Base-by-base conservation (phyloP, 2,329 filamentous ascomycete species). In the Neopestalotiopsis sp. region DNA sequence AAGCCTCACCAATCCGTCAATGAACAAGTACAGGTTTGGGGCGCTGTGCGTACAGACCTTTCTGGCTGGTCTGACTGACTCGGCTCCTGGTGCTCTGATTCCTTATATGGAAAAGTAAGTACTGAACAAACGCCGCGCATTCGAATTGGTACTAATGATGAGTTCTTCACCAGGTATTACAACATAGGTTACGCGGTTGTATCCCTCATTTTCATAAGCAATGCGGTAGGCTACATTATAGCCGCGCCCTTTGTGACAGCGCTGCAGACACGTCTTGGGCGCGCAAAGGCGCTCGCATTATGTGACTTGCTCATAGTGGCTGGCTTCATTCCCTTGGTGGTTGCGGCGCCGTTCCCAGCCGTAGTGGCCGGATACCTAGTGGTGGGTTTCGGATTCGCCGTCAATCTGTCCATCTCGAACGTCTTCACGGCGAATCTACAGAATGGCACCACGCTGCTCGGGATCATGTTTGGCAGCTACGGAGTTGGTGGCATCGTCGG, bases 191-290 rank as follows among this genome's bases (percentile, higher is more conserved):
- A 96, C 77, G 91, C 90, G 2, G 80, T 94, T 9, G 92, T 96
- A 2, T 95, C 94, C 1, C 83, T 95, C 49, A 93, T 97, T 75
- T 97, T 96, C 82, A 87, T 96, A 34, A 88, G 91, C 59, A 93
- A 93, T 73, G 93, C 94, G 0, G 72, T 91, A 4, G 94, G 94
- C 17, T 97, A 94, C 81, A 90, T 97, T 75, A 79, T 86, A 13
- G 91, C 92, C 1, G 93, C 93, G 1, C 87, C 91, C 49, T 84
- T 91, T 70, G 87, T 91, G 91, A 94, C 74, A 79, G 81, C 1
- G 24, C 81, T 94, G 4, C 86, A 90, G 66, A 80, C 82, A 5
- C 86, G 86, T 24, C 79, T 94, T 2, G 93, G 94, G 6, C 87
- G 91, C 62, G 89, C 89, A 4, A 89, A 85, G 73, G 86, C 89